Evolutionary conservation across 2,329 filamentous ascomycete species (phyloP).

Genomic region (Colletotrichum falcatum): DNA sequence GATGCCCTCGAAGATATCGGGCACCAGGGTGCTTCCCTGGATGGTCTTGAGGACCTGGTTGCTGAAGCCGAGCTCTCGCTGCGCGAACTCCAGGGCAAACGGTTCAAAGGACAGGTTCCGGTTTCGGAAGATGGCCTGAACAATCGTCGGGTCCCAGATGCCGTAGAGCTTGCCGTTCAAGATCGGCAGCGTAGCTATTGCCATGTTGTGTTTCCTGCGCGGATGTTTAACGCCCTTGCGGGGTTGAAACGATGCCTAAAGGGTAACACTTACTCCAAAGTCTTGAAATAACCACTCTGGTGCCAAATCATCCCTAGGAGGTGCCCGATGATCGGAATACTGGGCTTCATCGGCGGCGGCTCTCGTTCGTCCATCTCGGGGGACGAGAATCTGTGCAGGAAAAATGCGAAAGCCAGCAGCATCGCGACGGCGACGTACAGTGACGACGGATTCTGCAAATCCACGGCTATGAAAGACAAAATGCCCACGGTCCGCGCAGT

Average conservation of each 20-base stretch:
- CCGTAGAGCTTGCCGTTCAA: conserved; percentile 58
- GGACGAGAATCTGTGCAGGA: conserved; percentile 7
- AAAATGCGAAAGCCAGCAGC: conserved; percentile 2
- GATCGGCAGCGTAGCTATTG: conserved; percentile 59
- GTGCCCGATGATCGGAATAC: conserved; percentile 61
- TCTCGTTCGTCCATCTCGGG: conserved; percentile 51
- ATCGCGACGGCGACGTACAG: not conserved
- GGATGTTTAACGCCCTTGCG: conserved; percentile 48
- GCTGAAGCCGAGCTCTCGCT: conserved; percentile 53
- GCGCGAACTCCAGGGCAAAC: conserved; percentile 52
- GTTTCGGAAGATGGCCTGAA: conserved; percentile 53
- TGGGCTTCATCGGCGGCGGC: conserved; percentile 55
- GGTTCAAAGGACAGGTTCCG: conserved; percentile 57
- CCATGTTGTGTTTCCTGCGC: conserved; percentile 44
- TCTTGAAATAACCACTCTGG: conserved; percentile 52
- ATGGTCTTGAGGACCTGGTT: conserved; percentile 46
- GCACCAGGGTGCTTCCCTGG: conserved; percentile 1
- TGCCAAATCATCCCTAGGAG: conserved; percentile 56
- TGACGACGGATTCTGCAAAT: conserved; percentile 11
- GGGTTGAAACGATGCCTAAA: conserved; percentile 37
- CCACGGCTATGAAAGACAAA: conserved; percentile 7
- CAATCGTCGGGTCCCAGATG: conserved; percentile 55
- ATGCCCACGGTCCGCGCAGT: conserved; percentile 14
- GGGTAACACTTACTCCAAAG: conserved; percentile 50
- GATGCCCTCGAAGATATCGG: conserved; percentile 28